Conservation (phyloP, 768 basidiomycete genomes). For the Hericium erinaceus region DNA sequence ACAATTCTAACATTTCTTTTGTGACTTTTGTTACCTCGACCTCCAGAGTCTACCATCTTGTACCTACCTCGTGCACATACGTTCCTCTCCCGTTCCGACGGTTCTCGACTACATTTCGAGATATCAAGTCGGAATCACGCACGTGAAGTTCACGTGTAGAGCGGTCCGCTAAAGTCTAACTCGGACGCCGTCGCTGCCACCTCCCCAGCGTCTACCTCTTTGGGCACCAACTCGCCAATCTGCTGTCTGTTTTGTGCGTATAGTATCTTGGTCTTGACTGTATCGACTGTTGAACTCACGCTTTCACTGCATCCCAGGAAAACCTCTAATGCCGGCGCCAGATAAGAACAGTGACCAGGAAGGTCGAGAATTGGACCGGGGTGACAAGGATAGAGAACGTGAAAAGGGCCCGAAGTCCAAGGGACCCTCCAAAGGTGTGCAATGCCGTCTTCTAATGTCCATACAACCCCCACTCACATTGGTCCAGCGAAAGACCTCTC, state of each 20-base stretch:
- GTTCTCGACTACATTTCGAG: no score
- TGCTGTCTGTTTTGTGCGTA: neutral
- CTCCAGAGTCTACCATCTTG: no score
- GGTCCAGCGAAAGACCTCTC: slow-evolving; percentile 76
- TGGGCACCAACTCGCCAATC: neutral
- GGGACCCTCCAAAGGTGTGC: slow-evolving; percentile 17
- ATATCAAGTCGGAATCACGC: neutral
- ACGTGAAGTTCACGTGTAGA: neutral
- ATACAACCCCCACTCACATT: slow-evolving; percentile 2
- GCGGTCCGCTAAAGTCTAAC: neutral
- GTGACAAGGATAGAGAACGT: slow-evolving; percentile 12
- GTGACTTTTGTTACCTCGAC: no score
- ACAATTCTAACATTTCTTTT: no score
- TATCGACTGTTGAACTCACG: no score
- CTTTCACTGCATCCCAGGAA: no score
- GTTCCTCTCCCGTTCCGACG: no score
- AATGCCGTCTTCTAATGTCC: neutral
- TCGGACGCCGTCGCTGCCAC: slow-evolving; percentile 5
- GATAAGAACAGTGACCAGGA: slow-evolving; percentile 15
- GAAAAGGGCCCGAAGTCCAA: slow-evolving; percentile 18
- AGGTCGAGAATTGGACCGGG: slow-evolving; percentile 12
- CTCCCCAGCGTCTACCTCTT: slow-evolving; percentile 1
- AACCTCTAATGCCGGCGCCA: slow-evolving; percentile 10
- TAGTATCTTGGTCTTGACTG: no score
- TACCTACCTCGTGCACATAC: no score